These are phyloP conservation scores for Globisporangium okanoganense DNA, from an alignment of 352 stramenopile genomes.

Conservation along the genomic window DNA sequence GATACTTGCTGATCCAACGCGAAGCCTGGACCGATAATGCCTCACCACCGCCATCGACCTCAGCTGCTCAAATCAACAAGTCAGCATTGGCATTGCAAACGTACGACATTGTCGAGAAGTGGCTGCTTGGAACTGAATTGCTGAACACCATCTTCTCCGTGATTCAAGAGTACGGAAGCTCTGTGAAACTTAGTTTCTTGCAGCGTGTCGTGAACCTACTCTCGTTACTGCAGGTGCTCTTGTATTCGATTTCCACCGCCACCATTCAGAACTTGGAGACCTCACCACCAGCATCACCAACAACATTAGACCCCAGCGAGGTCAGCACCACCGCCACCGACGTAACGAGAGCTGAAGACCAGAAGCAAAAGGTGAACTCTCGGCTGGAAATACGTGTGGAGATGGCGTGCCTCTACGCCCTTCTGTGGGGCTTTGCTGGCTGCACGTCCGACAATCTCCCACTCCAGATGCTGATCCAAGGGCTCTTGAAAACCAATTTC, in stretches of 20 bases:
- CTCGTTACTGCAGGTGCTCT: slow-evolving; percentile 37
- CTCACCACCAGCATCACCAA: background rate
- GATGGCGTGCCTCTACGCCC: slow-evolving; percentile 45
- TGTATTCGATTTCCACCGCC: slow-evolving; percentile 9
- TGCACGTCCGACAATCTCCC: slow-evolving; percentile 15
- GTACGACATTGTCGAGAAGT: slow-evolving; percentile 23
- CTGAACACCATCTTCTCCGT: slow-evolving; percentile 19
- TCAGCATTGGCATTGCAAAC: slow-evolving; percentile 3
- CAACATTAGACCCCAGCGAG: slow-evolving; percentile 10
- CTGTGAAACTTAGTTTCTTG: slow-evolving; percentile 24
- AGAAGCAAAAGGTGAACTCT: slow-evolving; percentile 7
- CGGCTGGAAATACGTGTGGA: slow-evolving; percentile 34
- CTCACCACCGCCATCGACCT: background rate
- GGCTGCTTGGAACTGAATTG: slow-evolving; percentile 22
- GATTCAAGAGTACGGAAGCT: slow-evolving; percentile 28
- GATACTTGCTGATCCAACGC: slow-evolving; percentile 24
- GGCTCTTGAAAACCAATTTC: slow-evolving; percentile 26
- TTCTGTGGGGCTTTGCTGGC: slow-evolving; percentile 49
- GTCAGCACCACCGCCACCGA: background rate
- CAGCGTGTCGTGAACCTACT: slow-evolving; percentile 44
- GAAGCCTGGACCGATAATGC: background rate
- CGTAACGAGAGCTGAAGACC: background rate
- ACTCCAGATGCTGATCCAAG: slow-evolving; percentile 28
- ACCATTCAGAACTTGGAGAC: slow-evolving; percentile 6
- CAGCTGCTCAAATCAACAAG: background rate